phyloP scores from a whole-genome alignment of 345 rosid genomes.

The Eucalyptus curtisii region DNA sequence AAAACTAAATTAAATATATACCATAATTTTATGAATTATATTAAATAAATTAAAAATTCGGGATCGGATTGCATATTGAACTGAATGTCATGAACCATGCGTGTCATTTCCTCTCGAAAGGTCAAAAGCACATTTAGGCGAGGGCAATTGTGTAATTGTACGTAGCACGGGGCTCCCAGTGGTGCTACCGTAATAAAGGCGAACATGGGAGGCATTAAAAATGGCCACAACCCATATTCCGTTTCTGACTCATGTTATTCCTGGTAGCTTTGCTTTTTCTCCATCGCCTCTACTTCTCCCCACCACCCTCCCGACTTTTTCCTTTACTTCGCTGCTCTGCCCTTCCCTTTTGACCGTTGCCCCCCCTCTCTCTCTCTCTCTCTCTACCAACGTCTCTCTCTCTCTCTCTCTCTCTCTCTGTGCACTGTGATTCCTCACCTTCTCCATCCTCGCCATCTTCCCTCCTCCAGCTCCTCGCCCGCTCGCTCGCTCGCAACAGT shows the following conservation, averaged over 20 bases:
- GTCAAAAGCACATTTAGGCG: too few relatives aligned
- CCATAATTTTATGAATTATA: rapidly evolving
- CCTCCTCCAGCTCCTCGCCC: background rate
- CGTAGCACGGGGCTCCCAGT: background rate
- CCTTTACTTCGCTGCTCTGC: background rate
- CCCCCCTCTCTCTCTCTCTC: conserved; percentile 3
- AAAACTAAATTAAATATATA: too few relatives aligned
- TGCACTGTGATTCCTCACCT: background rate
- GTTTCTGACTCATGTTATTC: background rate
- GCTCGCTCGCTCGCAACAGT: background rate
- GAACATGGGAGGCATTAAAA: background rate
- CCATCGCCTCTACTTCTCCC: background rate
- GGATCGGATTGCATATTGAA: rapidly evolving
- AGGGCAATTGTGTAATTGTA: background rate
- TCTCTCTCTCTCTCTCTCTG: background rate
- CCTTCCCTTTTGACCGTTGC: conserved; percentile 51
- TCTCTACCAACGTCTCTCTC: conserved; percentile 20
- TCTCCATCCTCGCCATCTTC: background rate
- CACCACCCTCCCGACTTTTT: background rate
- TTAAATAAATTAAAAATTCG: rapidly evolving
- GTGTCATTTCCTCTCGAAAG: too few relatives aligned
- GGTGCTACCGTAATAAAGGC: background rate
- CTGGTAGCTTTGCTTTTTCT: background rate
- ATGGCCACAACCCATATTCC: background rate
- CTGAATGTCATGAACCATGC: rapidly evolving